Base-by-base conservation (phyloP, 257 asterid genomes). In the Nicotiana attenuata region DNA sequence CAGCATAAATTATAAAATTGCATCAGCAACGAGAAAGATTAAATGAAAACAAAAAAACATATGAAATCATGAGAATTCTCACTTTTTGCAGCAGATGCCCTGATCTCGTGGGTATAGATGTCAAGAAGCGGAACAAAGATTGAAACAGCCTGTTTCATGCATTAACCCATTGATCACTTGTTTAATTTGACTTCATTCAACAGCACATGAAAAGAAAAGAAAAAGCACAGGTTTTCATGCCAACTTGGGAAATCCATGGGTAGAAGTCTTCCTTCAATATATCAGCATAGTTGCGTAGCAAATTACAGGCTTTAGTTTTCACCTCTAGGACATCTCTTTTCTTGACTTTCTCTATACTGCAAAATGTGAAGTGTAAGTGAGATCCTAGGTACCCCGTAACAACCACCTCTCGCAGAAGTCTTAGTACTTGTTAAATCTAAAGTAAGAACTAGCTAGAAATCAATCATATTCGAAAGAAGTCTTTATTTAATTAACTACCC, bases 161-260 rank as follows among this genome's bases (percentile, higher is more conserved):
- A 52, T 52, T 56, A 77, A 15, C 19, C 35, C 68, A 63, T 63
- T 63, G 68, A 2, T 17, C 65, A 50, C 28, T 26, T 3, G 10
- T 60, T n/a, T 15, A 68, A 29, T 33, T 20, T 45, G 13, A 9
- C 3, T 3, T 14, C 5, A 5, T 15, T 26, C 68, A 55, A 28
- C 45, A 65, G 52, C 16, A 57, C 2, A 19, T 5, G 26, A 2
- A 61, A 33, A 9, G 47, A 19, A 31, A 80, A 55, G 56, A 55
- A 20, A 24, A 41, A 3, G 35, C 50, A 1, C 41, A 19, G 61
- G 65, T 52, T 31, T 82, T 61, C 56, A 82, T 29, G 85, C 92
- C 80, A 82, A 95, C 99, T 97, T 96, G 98, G 89, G 92, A 97
- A 35, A 94, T 92, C 98, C 98, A 96, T 16, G 99, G 99, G 87